Conservation (phyloP, 1,139 yeast species). For the Wickerhamomyces sp. region DNA sequence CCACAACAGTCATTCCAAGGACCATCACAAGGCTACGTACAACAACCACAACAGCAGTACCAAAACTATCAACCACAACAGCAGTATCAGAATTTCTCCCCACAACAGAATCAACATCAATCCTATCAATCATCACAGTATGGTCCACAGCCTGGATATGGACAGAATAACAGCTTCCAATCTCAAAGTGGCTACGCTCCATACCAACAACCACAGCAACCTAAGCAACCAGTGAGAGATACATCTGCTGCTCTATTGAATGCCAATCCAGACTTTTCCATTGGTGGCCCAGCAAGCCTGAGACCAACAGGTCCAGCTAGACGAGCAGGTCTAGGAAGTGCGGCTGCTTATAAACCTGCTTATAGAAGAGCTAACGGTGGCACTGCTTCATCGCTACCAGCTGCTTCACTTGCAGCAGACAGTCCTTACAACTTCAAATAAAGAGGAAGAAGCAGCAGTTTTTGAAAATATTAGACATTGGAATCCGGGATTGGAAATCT, state of each 20-base stretch:
- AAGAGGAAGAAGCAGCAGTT: too few relatives aligned
- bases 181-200: not conserved
- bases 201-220: constrained; percentile 11
- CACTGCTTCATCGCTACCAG: constrained; percentile 21
- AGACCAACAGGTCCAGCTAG: constrained; percentile 19
- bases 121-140: constrained; percentile 1
- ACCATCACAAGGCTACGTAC: constrained; percentile 8
- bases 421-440: constrained; percentile 23
- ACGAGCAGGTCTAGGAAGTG: constrained; percentile 18
- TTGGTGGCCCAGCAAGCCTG: constrained; percentile 29
- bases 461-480: too few relatives aligned
- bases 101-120: constrained; percentile 4
- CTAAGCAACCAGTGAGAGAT: constrained; percentile 22
- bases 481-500: too few relatives aligned
- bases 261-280: constrained; percentile 48
- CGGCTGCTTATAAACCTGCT: constrained; percentile 29
- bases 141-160: constrained; percentile 6
- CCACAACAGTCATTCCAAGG: too few relatives aligned
- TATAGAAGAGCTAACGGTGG: constrained; percentile 30
- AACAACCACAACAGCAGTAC: constrained; percentile 1
- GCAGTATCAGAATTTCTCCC: constrained; percentile 15
- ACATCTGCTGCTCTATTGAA: constrained; percentile 45
- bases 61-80: not conserved
- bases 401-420: constrained; percentile 26
- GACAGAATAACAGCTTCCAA: too few relatives aligned